Evolutionary conservation across 345 rosid species (phyloP), one percentile per base, ranked within the genome.

Genomic region (Corchorus olitorius): DNA sequence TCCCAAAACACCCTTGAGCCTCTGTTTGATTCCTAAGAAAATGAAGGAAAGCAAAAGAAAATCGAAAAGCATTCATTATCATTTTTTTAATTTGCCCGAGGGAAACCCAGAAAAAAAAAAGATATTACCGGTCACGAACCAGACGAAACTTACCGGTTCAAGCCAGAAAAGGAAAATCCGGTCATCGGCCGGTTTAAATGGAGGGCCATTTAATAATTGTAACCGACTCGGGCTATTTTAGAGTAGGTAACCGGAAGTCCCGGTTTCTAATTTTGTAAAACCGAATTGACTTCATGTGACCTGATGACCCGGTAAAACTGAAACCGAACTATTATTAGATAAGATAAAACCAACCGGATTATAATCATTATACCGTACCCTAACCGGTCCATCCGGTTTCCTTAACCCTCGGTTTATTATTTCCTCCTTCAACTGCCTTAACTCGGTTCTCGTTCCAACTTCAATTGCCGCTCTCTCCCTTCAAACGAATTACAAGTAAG

Each of bases 401-500:
- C 46, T 41, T 34, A 52, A 34, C 46, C 46, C 73, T 52, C 73
- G 60, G 73, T 52, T 69, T 69, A 33, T 50, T 15, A 69, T 50
- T 50, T 13, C 22, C 43, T 70, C 60, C 52, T 39, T 34, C 73
- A 70, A 70, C 73, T 34, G 4, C 73, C 59, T 50, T 70, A 41
- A 70, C 73, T 70, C 73, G 13, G 53, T 70, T 70, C 73, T 52
- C 61, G 27, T 27, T 27, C 27, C 27, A 27, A 27, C 2, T 53
- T 70, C 74, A 53, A 70, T 83, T 71, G 63, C 54, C 78, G 73
- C 75, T 76, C 77, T 59, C 70, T 53, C 77, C 43, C 41, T 39
- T 53, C 43, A 70, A 70, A 43, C 60, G 41, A 46, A 70, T 22
- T 69, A 15, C 78, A 79, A 65, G 79, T 83, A 77, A 64, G 85